Evolutionary conservation across 2,329 filamentous ascomycete genomes (phyloP).

Genomic region (Beauveria medogensis): DNA sequence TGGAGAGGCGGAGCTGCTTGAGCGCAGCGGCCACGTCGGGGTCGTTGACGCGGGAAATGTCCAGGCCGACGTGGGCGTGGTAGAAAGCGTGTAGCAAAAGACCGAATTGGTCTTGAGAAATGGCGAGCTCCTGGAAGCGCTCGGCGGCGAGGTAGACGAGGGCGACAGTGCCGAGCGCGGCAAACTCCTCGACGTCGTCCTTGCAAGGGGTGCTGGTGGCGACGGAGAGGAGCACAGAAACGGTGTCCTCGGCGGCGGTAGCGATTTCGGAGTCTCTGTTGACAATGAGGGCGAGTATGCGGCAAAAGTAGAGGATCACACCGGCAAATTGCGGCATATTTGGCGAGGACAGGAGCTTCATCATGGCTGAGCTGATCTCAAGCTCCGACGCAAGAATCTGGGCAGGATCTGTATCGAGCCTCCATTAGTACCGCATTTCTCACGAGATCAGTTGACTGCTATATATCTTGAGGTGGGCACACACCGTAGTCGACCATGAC

Average conservation of each 20-base stretch:
- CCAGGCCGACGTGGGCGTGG: slow-evolving; percentile 37
- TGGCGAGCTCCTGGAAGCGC: slow-evolving; percentile 40
- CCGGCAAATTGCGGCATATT: slow-evolving; percentile 32
- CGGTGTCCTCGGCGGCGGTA: slow-evolving; percentile 37
- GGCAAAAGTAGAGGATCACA: slow-evolving; percentile 46
- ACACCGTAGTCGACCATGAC: slow-evolving; percentile 56
- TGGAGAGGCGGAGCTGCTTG: slow-evolving; percentile 38
- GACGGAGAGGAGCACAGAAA: slow-evolving; percentile 40
- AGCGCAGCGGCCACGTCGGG: slow-evolving; percentile 37
- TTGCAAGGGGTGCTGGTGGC: slow-evolving; percentile 32
- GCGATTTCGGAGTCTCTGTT: slow-evolving; percentile 42
- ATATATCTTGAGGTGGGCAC: slow-evolving; percentile 11
- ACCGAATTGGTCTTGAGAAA: slow-evolving; percentile 30
- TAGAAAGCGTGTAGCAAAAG: slow-evolving; percentile 41
- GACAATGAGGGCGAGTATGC: slow-evolving; percentile 46
- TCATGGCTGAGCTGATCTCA: slow-evolving; percentile 39
- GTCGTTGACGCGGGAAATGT: slow-evolving; percentile 32
- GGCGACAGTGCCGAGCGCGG: slow-evolving; percentile 42
- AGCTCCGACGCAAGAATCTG: slow-evolving; percentile 47
- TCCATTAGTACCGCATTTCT: background rate
- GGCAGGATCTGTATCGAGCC: slow-evolving; percentile 39
- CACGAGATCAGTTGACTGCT: no score
- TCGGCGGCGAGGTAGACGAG: slow-evolving; percentile 48
- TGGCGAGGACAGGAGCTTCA: slow-evolving; percentile 40
- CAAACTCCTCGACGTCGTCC: slow-evolving; percentile 47